Evolutionary conservation across 179 eudicot species (phyloP).

Genomic region (Corrigiola litoralis): DNA sequence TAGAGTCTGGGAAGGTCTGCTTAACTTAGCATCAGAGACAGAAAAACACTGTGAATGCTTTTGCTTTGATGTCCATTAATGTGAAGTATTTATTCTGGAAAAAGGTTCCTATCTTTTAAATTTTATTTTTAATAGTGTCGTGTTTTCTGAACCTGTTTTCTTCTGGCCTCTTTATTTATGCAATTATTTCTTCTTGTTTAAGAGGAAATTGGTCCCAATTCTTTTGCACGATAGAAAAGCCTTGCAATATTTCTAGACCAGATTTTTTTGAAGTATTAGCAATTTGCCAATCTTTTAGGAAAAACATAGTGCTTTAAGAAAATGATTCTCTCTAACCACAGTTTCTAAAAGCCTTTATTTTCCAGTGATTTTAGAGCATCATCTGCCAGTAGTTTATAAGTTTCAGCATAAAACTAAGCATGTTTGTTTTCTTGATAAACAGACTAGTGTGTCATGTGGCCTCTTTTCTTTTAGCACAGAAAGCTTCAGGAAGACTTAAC

Average conservation of each 20-base stretch:
- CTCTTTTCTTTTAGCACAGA: constrained; percentile 33
- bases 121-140: neutral
- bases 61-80: neutral
- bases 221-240: neutral
- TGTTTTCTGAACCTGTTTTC: neutral
- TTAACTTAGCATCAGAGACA: neutral
- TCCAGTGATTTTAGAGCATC: neutral
- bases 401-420: neutral
- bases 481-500: constrained; percentile 96
- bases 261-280: neutral
- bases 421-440: neutral
- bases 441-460: neutral
- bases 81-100: neutral
- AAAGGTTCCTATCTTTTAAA: neutral
- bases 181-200: neutral
- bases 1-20: neutral
- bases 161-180: neutral
- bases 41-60: neutral
- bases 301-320: neutral
- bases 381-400: neutral
- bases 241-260: neutral
- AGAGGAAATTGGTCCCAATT: neutral
- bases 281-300: neutral
- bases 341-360: neutral
- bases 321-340: neutral